These are phyloP conservation scores for Mycena latifolia DNA, from an alignment of 768 basidiomycete genomes.

Conservation along the genomic window DNA sequence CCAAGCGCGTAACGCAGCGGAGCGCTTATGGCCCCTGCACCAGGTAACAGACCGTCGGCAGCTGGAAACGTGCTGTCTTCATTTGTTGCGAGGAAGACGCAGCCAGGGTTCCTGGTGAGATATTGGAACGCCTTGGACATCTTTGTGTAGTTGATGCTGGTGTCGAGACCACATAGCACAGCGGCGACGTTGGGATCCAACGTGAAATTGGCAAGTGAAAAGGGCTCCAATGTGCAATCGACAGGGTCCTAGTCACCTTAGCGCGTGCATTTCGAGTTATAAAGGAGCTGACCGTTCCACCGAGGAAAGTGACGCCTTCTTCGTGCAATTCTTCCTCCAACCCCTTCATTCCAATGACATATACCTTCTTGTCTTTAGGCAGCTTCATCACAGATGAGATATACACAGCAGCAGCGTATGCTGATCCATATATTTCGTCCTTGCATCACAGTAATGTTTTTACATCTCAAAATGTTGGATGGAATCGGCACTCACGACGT, in stretches of 20 bases:
- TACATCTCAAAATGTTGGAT: neutral
- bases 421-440: constrained; percentile 98
- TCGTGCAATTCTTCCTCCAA: constrained; percentile 93
- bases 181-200: constrained; percentile 87
- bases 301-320: constrained; percentile 76
- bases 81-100: constrained; percentile 92
- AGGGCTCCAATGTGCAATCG: constrained; percentile 80
- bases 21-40: constrained; percentile 79
- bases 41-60: constrained; percentile 59
- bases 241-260: constrained; percentile 74
- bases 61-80: constrained; percentile 93
- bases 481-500: constrained; percentile 65
- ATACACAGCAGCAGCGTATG: constrained; percentile 79
- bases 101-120: constrained; percentile 82
- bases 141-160: constrained; percentile 92
- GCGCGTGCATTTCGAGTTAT: constrained; percentile 4
- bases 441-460: constrained; percentile 43
- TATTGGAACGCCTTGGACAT: constrained; percentile 93
- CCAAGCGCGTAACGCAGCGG: constrained; percentile 78
- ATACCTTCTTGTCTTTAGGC: constrained; percentile 93
- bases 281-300: constrained; percentile 80
- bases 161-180: constrained; percentile 95
- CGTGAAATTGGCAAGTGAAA: constrained; percentile 76
- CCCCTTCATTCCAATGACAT: constrained; percentile 93
- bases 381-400: constrained; percentile 91